These are phyloP conservation scores for Hypoxylon trugodes DNA, from an alignment of 495 filamentous ascomycete genomes.

Conservation along the genomic window DNA sequence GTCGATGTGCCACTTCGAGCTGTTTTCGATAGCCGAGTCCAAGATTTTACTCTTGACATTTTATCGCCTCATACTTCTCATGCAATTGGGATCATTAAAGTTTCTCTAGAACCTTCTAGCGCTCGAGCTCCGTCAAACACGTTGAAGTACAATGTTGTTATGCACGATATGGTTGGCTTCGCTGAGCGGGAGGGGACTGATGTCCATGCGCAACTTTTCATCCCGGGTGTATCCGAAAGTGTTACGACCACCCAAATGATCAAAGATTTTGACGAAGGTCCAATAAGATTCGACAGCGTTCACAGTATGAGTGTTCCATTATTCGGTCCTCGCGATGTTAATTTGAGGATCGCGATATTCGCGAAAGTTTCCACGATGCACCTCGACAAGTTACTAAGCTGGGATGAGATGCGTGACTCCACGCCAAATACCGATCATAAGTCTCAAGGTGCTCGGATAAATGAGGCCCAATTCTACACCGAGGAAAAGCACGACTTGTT, in stretches of 20 bases:
- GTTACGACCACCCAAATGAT: slow-evolving; percentile 96
- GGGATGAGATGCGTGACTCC: slow-evolving; percentile 96
- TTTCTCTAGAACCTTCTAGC: slow-evolving; percentile 92
- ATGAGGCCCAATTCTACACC: slow-evolving; percentile 89
- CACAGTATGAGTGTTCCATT: slow-evolving; percentile 99
- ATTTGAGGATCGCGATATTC: slow-evolving; percentile 90
- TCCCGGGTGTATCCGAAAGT: slow-evolving; percentile 91
- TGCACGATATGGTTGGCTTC: slow-evolving; percentile 97
- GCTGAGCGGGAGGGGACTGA: slow-evolving; percentile 95
- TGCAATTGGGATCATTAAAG: slow-evolving; percentile 85
- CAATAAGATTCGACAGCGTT: slow-evolving; percentile 93
- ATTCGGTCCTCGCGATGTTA: slow-evolving; percentile 75
- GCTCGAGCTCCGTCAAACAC: slow-evolving; percentile 92
- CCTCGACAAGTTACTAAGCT: slow-evolving; percentile 95
- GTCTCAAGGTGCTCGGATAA: slow-evolving; percentile 75
- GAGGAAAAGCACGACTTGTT: slow-evolving; percentile 96
- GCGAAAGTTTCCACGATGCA: slow-evolving; percentile 92
- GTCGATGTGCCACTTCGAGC: slow-evolving; percentile 91
- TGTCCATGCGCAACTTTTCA: slow-evolving; percentile 94
- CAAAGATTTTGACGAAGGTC: slow-evolving; percentile 91
- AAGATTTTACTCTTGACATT: slow-evolving; percentile 91
- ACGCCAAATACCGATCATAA: slow-evolving; percentile 61
- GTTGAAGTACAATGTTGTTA: slow-evolving; percentile 97
- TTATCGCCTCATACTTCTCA: slow-evolving; percentile 90
- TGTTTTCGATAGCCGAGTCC: slow-evolving; percentile 93